Conservation (phyloP, 371 early-diverging fungal genomes). For the Nematocida sp. region DNA sequence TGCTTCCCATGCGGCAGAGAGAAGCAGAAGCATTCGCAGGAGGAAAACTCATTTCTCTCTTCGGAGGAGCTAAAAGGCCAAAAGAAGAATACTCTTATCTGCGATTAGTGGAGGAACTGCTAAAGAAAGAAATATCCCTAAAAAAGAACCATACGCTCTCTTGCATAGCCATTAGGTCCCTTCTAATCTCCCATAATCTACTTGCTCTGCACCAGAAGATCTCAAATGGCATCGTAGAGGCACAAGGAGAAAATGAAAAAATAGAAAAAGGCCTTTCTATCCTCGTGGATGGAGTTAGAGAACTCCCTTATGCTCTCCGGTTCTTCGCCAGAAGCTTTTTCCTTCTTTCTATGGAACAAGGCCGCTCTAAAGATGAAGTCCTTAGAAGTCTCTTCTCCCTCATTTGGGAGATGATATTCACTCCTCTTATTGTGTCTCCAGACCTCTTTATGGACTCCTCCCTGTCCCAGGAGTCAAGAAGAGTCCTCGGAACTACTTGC, state of each 20-base stretch:
- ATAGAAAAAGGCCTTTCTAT: not conserved
- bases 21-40: slow-evolving; percentile 75
- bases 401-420: slow-evolving; percentile 31
- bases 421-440: slow-evolving; percentile 18
- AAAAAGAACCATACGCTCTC: not conserved
- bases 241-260: not conserved
- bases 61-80: slow-evolving; percentile 83
- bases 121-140: not conserved
- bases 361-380: not conserved
- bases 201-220: slow-evolving; percentile 6
- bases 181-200: not conserved
- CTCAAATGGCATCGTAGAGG: not conserved
- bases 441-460: not conserved
- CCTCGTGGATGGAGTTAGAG: not conserved
- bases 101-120: slow-evolving; percentile 76
- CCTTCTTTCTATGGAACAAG: not conserved
- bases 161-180: slow-evolving; percentile 2
- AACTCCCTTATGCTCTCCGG: slow-evolving; percentile 26
- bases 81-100: slow-evolving; percentile 90
- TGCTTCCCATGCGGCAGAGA: slow-evolving; percentile 71
- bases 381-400: not conserved
- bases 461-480: not conserved
- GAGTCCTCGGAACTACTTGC: not conserved
- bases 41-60: slow-evolving; percentile 80
- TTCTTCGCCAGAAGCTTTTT: slow-evolving; percentile 39